Conservation (phyloP, 2,329 filamentous ascomycete genomes). For the Colletotrichum theobromicola region DNA sequence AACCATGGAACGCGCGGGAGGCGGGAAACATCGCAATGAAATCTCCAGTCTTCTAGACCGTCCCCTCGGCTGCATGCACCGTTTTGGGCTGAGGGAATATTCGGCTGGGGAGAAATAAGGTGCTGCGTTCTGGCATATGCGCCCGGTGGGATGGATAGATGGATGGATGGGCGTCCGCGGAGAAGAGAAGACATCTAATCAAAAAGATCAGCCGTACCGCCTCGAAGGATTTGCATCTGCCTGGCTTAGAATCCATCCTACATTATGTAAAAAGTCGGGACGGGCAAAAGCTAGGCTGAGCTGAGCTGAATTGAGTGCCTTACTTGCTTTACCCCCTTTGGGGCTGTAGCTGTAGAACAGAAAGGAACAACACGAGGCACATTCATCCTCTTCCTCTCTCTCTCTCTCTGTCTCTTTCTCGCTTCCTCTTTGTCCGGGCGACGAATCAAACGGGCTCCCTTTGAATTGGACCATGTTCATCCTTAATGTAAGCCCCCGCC, state of each 20-base stretch:
- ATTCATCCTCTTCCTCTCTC: not conserved
- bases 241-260: not conserved
- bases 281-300: not conserved
- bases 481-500: not conserved
- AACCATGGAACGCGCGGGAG: not conserved
- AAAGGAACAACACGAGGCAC: not conserved
- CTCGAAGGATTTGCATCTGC: not conserved
- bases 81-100: not conserved
- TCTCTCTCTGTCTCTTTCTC: not conserved
- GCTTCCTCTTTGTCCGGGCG: not conserved
- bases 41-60: not conserved
- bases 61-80: not conserved
- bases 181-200: not conserved
- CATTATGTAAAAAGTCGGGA: not conserved
- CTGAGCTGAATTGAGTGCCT: too few relatives aligned
- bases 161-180: not conserved
- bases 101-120: not conserved
- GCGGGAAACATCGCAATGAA: not conserved
- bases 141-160: not conserved
- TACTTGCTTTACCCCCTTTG: too few relatives aligned
- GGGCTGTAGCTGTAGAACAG: not conserved
- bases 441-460: not conserved
- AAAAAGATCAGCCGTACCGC: not conserved
- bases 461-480: not conserved
- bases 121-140: not conserved